phyloP scores from a whole-genome alignment of 192 early-diverging fungal genomes.

The Mycoemilia scoparia region DNA sequence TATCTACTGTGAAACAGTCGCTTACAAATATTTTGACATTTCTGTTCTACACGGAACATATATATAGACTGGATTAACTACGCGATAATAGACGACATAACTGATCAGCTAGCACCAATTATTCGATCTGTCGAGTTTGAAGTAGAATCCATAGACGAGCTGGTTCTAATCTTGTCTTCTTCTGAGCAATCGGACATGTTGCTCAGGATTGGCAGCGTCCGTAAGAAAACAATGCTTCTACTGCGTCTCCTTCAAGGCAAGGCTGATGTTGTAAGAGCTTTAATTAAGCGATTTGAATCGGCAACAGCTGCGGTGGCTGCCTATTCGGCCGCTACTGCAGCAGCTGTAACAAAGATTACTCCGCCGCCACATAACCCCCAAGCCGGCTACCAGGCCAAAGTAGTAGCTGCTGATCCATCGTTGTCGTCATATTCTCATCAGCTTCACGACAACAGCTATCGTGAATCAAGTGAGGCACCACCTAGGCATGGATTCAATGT shows the following conservation, averaged over 20 bases:
- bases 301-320: constrained; percentile 26
- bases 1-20: too few species aligned
- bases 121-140: constrained; percentile 78
- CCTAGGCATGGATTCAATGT: too few species aligned
- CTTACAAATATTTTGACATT: not conserved
- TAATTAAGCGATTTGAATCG: constrained; percentile 48
- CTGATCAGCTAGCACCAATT: constrained; percentile 77
- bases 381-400: too few species aligned
- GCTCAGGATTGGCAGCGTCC: constrained; percentile 49
- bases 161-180: constrained; percentile 82
- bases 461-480: too few species aligned
- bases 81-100: constrained; percentile 86
- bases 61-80: constrained; percentile 97
- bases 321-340: too few species aligned
- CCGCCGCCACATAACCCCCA: too few species aligned
- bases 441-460: too few species aligned
- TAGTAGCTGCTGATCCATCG: too few species aligned
- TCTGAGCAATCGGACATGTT: constrained; percentile 72
- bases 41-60: constrained; percentile 1
- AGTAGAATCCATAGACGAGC: constrained; percentile 88
- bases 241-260: constrained; percentile 51
- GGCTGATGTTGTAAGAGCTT: constrained; percentile 50
- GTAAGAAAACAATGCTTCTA: constrained; percentile 51
- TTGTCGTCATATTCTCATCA: too few species aligned
- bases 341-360: too few species aligned